phyloP scores from a whole-genome alignment of 2,329 filamentous ascomycete genomes.

The Penicillium sumatraense region DNA sequence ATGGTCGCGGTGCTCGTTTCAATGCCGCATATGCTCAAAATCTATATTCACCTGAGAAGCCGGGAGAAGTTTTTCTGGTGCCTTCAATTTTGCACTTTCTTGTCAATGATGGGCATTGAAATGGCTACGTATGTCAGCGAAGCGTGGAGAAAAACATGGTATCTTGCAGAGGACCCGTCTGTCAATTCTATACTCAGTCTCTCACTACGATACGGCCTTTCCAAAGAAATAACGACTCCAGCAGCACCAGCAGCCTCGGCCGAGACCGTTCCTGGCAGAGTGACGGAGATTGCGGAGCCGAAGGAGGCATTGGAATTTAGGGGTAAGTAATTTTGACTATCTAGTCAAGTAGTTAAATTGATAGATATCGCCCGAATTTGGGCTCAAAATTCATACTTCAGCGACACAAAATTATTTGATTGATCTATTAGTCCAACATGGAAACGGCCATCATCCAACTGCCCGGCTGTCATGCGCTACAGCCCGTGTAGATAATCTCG shows the following conservation, averaged over 20 bases:
- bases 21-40: constrained; percentile 1
- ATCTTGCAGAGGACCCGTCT: not conserved
- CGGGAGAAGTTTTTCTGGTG: constrained; percentile 1
- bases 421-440: no score
- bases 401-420: no score
- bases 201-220: not conserved
- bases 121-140: not conserved
- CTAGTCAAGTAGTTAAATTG: no score
- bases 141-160: not conserved
- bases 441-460: no score
- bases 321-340: no score
- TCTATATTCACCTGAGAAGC: not conserved
- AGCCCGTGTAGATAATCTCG: no score
- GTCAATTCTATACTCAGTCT: constrained; percentile 1
- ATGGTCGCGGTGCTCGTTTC: not conserved
- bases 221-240: not conserved
- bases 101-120: not conserved
- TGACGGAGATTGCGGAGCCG: not conserved
- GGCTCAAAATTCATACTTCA: no score
- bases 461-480: no score
- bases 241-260: no score
- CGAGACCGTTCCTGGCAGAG: not conserved
- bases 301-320: not conserved
- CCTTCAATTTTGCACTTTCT: not conserved
- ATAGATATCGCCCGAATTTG: no score